Conservation (phyloP, 257 asterid genomes). For the Plantago ovata region DNA sequence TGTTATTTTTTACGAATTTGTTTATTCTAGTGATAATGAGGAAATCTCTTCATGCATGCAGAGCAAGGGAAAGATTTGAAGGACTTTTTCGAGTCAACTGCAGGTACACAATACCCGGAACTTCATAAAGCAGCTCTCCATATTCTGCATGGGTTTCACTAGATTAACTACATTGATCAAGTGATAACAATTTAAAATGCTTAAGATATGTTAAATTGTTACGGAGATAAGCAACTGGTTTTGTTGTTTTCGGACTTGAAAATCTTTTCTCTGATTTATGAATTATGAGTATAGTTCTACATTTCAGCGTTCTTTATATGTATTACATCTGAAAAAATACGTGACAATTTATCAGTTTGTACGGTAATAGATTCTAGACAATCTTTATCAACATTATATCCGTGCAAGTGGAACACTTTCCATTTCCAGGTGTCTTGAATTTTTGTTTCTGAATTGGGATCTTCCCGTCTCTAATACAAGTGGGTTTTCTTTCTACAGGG, state of each 20-base stretch:
- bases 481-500: constrained; percentile 48
- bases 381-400: too few species aligned
- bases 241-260: neutral
- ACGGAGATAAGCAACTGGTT: neutral
- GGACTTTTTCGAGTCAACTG: constrained; percentile 84
- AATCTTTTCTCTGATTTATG: neutral
- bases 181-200: too few species aligned
- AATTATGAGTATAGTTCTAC: too few species aligned
- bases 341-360: too few species aligned
- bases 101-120: constrained; percentile 42
- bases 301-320: too few species aligned
- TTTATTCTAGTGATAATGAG: neutral
- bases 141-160: constrained; percentile 7
- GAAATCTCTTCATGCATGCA: constrained; percentile 31
- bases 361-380: too few species aligned
- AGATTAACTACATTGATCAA: neutral
- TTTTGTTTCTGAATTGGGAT: too few species aligned
- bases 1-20: too few species aligned
- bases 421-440: too few species aligned
- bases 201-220: too few species aligned
- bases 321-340: too few species aligned
- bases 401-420: too few species aligned
- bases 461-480: neutral
- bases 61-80: constrained; percentile 85
- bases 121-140: constrained; percentile 6